A percentile compares a stretch with the other conserved stretches of the same genome.
Conservation (phyloP, 306 rosid species). For the Gillenia trifoliata region DNA sequence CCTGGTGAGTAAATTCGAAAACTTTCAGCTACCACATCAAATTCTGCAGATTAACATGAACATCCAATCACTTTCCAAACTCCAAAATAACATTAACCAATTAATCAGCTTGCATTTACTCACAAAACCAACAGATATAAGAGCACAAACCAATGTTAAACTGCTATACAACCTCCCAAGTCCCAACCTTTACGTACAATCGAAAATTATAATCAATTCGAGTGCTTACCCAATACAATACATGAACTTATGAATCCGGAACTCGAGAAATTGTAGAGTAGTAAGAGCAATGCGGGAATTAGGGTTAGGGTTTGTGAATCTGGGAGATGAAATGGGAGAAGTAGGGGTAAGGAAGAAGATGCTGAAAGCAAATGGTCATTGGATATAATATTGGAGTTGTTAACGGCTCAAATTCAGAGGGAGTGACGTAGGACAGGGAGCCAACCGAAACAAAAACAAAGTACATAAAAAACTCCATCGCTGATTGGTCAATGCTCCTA, state of each 20-base stretch:
- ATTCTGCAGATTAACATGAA: constrained; percentile 3
- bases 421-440: no score
- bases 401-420: background rate
- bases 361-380: background rate
- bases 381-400: background rate
- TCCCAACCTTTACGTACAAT: background rate
- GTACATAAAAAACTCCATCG: background rate
- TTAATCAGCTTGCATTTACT: background rate
- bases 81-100: background rate
- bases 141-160: background rate
- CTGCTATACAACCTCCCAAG: background rate
- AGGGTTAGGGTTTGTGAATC: constrained; percentile 12
- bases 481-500: background rate
- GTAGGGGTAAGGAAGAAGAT: background rate
- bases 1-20: constrained; percentile 16
- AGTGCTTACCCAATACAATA: background rate
- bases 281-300: background rate
- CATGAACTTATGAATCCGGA: background rate
- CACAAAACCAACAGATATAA: background rate
- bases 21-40: constrained; percentile 17
- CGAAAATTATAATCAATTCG: background rate
- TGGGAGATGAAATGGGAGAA: background rate
- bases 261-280: background rate
- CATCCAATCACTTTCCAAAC: background rate
- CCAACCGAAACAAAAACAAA: background rate